These are phyloP conservation scores for Triangularia verruculosa DNA, from an alignment of 2,329 filamentous ascomycete species.

Conservation along the genomic window DNA sequence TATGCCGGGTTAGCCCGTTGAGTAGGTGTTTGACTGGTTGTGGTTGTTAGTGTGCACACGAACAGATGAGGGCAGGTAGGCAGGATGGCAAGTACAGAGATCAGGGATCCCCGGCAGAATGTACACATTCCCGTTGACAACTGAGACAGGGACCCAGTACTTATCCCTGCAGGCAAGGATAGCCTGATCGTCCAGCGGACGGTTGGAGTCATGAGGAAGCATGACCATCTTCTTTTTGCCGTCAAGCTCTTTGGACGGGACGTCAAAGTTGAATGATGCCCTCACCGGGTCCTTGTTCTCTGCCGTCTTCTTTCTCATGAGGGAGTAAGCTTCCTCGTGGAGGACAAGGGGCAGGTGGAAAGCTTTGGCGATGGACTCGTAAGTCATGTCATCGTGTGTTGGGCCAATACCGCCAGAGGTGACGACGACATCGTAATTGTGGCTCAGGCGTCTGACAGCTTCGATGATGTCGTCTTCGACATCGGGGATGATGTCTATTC, in stretches of 20 bases:
- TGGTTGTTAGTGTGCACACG: not conserved
- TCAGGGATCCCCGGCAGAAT: constrained; percentile 87
- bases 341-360: constrained; percentile 74
- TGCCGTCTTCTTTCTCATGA: constrained; percentile 80
- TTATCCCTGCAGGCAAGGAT: constrained; percentile 71
- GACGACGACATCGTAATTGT: constrained; percentile 88
- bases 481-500: constrained; percentile 90
- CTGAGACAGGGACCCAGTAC: constrained; percentile 84
- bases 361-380: constrained; percentile 87
- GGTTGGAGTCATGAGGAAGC: constrained; percentile 69
- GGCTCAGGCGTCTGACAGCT: constrained; percentile 81
- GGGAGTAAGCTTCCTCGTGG: constrained; percentile 71
- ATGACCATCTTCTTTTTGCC: constrained; percentile 91
- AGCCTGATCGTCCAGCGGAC: constrained; percentile 66
- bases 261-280: constrained; percentile 78
- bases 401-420: constrained; percentile 93
- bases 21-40: constrained; percentile 70
- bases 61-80: not conserved
- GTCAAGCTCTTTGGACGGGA: constrained; percentile 69
- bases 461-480: constrained; percentile 89
- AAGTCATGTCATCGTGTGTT: constrained; percentile 98
- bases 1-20: constrained; percentile 53
- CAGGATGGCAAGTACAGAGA: constrained; percentile 54
- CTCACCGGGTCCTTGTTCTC: constrained; percentile 58
- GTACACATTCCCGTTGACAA: constrained; percentile 91